Evolutionary conservation across 768 basidiomycete genomes (phyloP).

Genomic region (Leccinum subgranulosum): DNA sequence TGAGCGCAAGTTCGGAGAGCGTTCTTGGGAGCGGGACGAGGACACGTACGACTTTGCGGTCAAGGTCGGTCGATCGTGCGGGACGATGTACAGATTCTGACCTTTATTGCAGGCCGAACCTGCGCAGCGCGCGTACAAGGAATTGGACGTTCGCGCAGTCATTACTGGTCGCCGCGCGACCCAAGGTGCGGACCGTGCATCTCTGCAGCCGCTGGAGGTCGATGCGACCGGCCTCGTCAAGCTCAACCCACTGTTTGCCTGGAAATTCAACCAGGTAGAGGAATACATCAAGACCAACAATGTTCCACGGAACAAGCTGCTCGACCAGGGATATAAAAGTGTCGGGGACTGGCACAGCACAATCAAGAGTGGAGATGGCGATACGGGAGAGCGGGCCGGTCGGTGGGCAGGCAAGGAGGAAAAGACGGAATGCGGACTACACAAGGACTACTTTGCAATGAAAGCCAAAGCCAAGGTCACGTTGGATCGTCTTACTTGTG

Average conservation of each 20-base stretch:
- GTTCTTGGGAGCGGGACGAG: slow-evolving; percentile 88
- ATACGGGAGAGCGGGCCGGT: slow-evolving; percentile 72
- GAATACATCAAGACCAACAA: slow-evolving; percentile 77
- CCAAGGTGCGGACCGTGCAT: slow-evolving; percentile 85
- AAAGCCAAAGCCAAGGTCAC: slow-evolving; percentile 48
- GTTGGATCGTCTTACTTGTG: background rate
- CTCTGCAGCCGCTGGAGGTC: slow-evolving; percentile 82
- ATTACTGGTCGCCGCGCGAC: slow-evolving; percentile 96
- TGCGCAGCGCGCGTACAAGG: slow-evolving; percentile 80
- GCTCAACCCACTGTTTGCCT: slow-evolving; percentile 89
- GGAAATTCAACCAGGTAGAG: slow-evolving; percentile 83
- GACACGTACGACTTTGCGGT: slow-evolving; percentile 86
- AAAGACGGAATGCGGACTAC: slow-evolving; percentile 96
- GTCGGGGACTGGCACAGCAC: slow-evolving; percentile 99
- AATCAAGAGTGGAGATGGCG: slow-evolving; percentile 58
- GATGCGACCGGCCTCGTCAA: slow-evolving; percentile 90
- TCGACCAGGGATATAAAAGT: slow-evolving; percentile 90
- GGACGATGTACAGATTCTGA: background rate
- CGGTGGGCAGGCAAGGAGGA: slow-evolving; percentile 81
- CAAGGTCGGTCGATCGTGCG: slow-evolving; percentile 54
- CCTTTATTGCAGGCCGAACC: slow-evolving; percentile 73
- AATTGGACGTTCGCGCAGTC: slow-evolving; percentile 75
- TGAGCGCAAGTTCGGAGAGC: slow-evolving; percentile 72
- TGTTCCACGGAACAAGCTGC: slow-evolving; percentile 85
- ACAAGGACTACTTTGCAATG: slow-evolving; percentile 85